Percentiles rank a stretch among this genome's conserved stretches.
Evolutionary conservation across 768 basidiomycete species (phyloP).

Genomic region (Mrakia gelida): DNA sequence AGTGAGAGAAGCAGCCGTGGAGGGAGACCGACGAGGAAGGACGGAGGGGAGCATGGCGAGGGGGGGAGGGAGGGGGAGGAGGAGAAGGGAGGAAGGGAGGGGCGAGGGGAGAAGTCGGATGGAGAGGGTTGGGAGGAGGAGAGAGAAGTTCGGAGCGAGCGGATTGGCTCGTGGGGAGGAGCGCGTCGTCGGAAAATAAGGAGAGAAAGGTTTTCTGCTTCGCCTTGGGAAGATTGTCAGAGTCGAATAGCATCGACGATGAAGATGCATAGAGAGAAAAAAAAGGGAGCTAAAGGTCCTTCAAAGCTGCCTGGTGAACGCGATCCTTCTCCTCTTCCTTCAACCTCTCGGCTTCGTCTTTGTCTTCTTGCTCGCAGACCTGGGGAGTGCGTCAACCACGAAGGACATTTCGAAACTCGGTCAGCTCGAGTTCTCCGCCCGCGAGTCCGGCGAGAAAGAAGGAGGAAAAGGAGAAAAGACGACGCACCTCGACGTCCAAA

Average conservation of each 20-base stretch:
- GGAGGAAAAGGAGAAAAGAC: background rate
- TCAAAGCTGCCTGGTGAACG: background rate
- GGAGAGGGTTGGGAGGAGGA: background rate
- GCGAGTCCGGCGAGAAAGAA: background rate
- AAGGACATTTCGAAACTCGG: background rate
- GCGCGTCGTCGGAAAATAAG: no score
- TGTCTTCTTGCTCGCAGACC: constrained; percentile 4
- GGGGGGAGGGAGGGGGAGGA: background rate
- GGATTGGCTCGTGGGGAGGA: no score
- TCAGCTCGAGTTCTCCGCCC: background rate
- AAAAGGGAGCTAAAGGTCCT: no score
- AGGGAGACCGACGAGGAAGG: constrained; percentile 13
- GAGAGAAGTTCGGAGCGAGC: no score
- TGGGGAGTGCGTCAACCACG: background rate
- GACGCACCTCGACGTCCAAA: constrained; percentile 79
- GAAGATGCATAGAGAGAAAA: no score
- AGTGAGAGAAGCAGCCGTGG: background rate
- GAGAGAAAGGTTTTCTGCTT: background rate
- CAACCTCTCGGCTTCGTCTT: constrained; percentile 22
- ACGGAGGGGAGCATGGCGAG: constrained; percentile 4
- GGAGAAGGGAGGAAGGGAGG: background rate
- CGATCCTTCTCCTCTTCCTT: constrained; percentile 31
- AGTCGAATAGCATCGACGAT: no score
- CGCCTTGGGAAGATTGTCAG: no score
- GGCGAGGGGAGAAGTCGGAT: background rate